These are phyloP conservation scores for Clarireedia hainanense DNA, from an alignment of 2,329 filamentous ascomycete genomes.

Conservation along the genomic window DNA sequence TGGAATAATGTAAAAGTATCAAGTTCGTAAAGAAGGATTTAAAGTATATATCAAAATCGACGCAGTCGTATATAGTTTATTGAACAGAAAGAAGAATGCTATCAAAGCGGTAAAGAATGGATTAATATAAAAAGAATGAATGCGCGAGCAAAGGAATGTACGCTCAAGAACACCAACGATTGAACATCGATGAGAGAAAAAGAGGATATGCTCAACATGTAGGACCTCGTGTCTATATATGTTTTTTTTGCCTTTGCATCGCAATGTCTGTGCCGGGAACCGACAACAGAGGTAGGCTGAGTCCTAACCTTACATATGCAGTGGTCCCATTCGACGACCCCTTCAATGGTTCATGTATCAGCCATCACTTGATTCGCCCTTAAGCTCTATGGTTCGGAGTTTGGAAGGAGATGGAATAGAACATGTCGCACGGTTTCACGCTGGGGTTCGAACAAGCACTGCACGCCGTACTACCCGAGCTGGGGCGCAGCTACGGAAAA, in stretches of 20 bases:
- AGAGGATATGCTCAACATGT: neutral
- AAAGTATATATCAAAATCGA: neutral
- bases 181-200: neutral
- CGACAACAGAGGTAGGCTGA: neutral
- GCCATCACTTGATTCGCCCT: neutral
- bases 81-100: neutral
- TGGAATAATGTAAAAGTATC: neutral
- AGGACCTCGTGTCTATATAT: constrained; percentile 1
- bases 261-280: neutral
- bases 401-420: neutral
- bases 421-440: neutral
- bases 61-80: constrained; percentile 1
- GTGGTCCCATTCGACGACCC: neutral
- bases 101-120: constrained; percentile 8
- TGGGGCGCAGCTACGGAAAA: neutral
- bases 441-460: neutral
- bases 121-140: neutral
- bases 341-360: neutral
- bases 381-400: neutral
- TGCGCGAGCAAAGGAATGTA: neutral
- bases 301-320: neutral
- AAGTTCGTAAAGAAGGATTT: neutral
- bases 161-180: neutral
- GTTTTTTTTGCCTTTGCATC: neutral
- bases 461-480: neutral